Base-by-base conservation (phyloP, 768 basidiomycete genomes). In the Suillus brevipes region DNA sequence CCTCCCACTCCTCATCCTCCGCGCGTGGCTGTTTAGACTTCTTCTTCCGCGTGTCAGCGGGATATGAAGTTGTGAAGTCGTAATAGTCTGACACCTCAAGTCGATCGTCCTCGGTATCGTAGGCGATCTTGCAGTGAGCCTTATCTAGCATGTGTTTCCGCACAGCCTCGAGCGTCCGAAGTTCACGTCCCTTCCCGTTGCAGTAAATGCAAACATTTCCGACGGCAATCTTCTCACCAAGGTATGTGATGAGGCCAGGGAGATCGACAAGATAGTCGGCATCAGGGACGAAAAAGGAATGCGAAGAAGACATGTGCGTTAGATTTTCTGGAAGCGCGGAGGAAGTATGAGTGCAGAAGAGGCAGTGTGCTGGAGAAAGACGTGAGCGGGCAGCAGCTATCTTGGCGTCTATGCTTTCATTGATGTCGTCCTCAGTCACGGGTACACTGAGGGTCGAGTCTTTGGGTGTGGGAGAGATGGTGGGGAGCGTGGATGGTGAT, bases 241-340 rank as follows among this genome's bases (percentile, higher is more conserved):
- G 86, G 76, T 96, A 94, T 8, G 80, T 77, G 65, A 99, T 78
- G 53, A 99, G 85, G 5, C 97, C 97, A 6, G 86, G 70, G 43
- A 91, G 77, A 77, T 99, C 94, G 71, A 90, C 80, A 70, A 99
- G 87, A 77, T 91, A 96, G 57, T 97, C 93, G 49, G 88, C 88
- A 70, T 99, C 96, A 53, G 97, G 97, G 67, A 99, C 83, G 82
- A 97, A 97, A 84, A 99, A 99, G 10, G 95, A 95, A 78, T 99
- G 97, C 0, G 76, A 76, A 59, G 77, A 74, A 47, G 91, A 87
- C 97, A 99, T 99, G 82, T 99, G 97, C 1, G 83, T 78, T 47
- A 96, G 83, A 70, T 89, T 94, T 6, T 82, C 85, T 20, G 87
- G 81, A 40, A 94, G 77, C 12, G 86, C 80, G 0, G 80, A 37